A percentile compares a stretch with the other conserved stretches of the same genome.
These are phyloP conservation scores for Globisporangium radiosum DNA, from an alignment of 352 stramenopile species.

Conservation along the genomic window DNA sequence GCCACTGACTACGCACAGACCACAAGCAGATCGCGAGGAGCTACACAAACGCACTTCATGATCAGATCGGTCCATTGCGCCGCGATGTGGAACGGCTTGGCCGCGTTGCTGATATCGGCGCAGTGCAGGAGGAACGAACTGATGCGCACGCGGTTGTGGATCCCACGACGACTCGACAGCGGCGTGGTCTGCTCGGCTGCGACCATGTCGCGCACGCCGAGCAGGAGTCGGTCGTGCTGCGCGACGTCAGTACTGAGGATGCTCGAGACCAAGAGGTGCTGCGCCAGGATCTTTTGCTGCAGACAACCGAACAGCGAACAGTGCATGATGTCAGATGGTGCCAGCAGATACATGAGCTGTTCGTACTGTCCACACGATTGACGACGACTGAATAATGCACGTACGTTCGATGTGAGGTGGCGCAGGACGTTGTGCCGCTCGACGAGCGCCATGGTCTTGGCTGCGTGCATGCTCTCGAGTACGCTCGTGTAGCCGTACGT, in stretches of 20 bases:
- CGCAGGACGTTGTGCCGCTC: constrained; percentile 9
- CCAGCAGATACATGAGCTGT: background rate
- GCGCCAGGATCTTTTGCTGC: constrained; percentile 13
- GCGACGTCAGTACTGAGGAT: constrained; percentile 20
- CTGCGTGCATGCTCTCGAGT: constrained; percentile 24
- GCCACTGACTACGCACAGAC: too few relatives aligned
- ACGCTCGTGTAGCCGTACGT: constrained; percentile 17
- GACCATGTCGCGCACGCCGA: constrained; percentile 6
- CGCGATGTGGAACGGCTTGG: constrained; percentile 19
- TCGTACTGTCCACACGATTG: too few relatives aligned
- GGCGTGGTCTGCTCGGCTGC: background rate
- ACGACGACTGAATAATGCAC: background rate
- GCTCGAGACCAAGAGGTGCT: constrained; percentile 18
- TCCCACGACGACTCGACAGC: background rate
- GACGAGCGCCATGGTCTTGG: constrained; percentile 17
- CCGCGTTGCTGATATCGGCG: constrained; percentile 23
- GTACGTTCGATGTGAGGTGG: constrained; percentile 11
- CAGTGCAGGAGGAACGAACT: constrained; percentile 26
- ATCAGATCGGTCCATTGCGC: constrained; percentile 19
- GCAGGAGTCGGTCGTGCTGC: constrained; percentile 16
- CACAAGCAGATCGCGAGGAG: too few relatives aligned
- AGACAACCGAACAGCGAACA: background rate
- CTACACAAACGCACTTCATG: constrained; percentile 12
- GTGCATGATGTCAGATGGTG: too few relatives aligned
- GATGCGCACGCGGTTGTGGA: constrained; percentile 9